Percentiles rank a stretch among this genome's conserved stretches.
Evolutionary conservation across 306 rosid species (phyloP).

Genomic region (Vicia faba): DNA sequence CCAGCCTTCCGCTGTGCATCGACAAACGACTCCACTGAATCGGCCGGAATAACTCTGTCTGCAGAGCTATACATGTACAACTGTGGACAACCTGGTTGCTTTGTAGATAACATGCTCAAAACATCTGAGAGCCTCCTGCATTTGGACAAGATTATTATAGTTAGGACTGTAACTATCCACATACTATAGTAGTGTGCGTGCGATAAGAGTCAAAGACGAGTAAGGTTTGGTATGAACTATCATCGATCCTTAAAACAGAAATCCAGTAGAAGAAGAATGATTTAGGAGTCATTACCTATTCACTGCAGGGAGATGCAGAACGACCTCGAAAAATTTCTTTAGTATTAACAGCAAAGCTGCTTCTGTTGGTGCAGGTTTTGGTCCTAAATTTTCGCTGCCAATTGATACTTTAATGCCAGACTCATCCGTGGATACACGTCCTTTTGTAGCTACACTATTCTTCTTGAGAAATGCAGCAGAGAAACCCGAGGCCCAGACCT

Average conservation of each 20-base stretch:
- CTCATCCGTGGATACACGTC: slow-evolving; percentile 45
- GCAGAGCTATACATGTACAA: slow-evolving; percentile 90
- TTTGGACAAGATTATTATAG: slow-evolving; percentile 19
- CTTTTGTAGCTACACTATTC: slow-evolving; percentile 80
- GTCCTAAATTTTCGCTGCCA: slow-evolving; percentile 45
- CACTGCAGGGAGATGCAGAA: slow-evolving; percentile 80
- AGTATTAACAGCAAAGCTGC: slow-evolving; percentile 69
- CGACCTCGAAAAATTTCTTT: slow-evolving; percentile 72
- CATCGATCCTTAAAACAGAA: not conserved
- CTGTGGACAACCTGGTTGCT: slow-evolving; percentile 93
- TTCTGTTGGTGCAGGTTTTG: slow-evolving; percentile 81
- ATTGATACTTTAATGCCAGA: slow-evolving; percentile 49
- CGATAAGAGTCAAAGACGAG: slow-evolving; percentile 26
- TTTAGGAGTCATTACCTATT: slow-evolving; percentile 62
- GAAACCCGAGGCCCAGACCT: slow-evolving; percentile 99
- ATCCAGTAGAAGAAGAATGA: slow-evolving; percentile 21
- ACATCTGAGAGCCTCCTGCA: slow-evolving; percentile 95
- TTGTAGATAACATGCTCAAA: slow-evolving; percentile 61
- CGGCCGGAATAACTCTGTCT: slow-evolving; percentile 85
- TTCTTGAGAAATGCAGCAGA: slow-evolving; percentile 94
- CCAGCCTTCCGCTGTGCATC: slow-evolving; percentile 78
- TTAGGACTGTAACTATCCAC: not conserved
- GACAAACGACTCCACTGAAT: slow-evolving; percentile 83
- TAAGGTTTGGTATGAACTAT: slow-evolving; percentile 16
- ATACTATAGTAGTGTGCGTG: not conserved